A percentile compares a stretch with the other conserved stretches of the same genome.
Conservation (phyloP, 495 filamentous ascomycete genomes). For the Penicillium antarcticum region DNA sequence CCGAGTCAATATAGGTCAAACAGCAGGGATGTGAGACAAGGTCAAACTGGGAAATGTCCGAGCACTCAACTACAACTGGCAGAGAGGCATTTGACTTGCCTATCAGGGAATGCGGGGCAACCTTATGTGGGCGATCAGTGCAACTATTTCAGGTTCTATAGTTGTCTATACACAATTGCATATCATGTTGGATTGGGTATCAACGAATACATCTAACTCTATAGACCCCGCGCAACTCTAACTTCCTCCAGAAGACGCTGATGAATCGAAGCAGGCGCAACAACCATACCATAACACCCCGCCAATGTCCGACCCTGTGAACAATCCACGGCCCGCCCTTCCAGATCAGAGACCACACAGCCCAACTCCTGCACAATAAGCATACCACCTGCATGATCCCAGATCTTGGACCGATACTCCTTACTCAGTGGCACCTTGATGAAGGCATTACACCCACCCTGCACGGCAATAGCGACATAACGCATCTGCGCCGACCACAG, state of each 20-base stretch:
- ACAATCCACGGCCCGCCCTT: constrained; percentile 43
- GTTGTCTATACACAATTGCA: neutral
- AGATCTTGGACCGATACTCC: constrained; percentile 57
- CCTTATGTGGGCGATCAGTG: too few species aligned
- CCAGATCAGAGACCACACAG: constrained; percentile 59
- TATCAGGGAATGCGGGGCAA: too few species aligned
- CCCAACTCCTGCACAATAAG: constrained; percentile 64
- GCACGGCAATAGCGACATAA: constrained; percentile 59
- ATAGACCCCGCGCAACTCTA: constrained; percentile 10
- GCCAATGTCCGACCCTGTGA: constrained; percentile 38
- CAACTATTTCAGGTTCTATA: too few species aligned
- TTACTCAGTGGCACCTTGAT: constrained; percentile 58
- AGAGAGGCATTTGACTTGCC: too few species aligned
- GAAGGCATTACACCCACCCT: constrained; percentile 53
- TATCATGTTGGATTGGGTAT: constrained; percentile 1
- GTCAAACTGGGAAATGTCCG: too few species aligned
- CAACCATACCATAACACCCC: constrained; percentile 42
- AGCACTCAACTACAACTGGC: too few species aligned
- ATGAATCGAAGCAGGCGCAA: constrained; percentile 41
- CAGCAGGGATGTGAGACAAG: too few species aligned
- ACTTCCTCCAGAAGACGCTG: constrained; percentile 36
- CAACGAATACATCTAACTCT: neutral
- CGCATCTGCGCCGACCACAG: constrained; percentile 63
- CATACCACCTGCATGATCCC: constrained; percentile 72
- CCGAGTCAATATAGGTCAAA: too few species aligned